Base-by-base conservation (phyloP, 495 filamentous ascomycete genomes). In the Corynascus novoguineensis region DNA sequence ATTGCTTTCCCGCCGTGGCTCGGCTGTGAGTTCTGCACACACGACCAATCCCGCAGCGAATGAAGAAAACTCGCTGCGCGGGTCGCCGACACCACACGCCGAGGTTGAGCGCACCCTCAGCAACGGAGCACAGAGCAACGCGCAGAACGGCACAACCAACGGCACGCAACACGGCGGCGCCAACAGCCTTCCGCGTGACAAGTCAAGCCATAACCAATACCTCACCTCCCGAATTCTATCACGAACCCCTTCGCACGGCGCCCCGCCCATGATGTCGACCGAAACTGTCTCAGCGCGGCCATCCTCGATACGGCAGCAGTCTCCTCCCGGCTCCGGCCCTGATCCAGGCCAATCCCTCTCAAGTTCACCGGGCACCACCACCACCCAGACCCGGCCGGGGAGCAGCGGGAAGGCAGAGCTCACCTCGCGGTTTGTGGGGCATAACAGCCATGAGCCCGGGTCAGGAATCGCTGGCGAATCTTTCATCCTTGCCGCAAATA, bases 181-280 rank as follows among this genome's bases (percentile, higher is more conserved):
- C 14, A 47, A 41, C 14, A 64, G 59, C 14, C 63, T 65, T 2
- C 53, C 59, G 21, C 65, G 62, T 50, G 67, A 69, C 58, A 68
- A 60, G 7, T 57, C 64, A 15, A 65, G 64, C 10, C 71, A 70
- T 37, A 75, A 71, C 28, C 69, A 78, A 51, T 73, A 75, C 38
- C 75, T 85, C 54, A 86, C 83, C 15, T 77, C 81, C 3, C 71
- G 82, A 46, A 68, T 86, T 19, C 73, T 86, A 5, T 78, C 83
- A 63, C 75, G 83, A 49, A 75, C 71, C 29, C 74, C 78, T 7
- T 81, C 79, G 10, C 73, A 81, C 38, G 75, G 80, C 57, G 78
- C 78, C 21, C 76, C 80, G 14, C 83, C 83, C 41, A 78, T 80
- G 62, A 83, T 83, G 79, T 81, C 81, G 28, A 60, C 75, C 51